phyloP scores from a whole-genome alignment of 2,329 filamentous ascomycete genomes.

The Colletotrichum tofieldiae region DNA sequence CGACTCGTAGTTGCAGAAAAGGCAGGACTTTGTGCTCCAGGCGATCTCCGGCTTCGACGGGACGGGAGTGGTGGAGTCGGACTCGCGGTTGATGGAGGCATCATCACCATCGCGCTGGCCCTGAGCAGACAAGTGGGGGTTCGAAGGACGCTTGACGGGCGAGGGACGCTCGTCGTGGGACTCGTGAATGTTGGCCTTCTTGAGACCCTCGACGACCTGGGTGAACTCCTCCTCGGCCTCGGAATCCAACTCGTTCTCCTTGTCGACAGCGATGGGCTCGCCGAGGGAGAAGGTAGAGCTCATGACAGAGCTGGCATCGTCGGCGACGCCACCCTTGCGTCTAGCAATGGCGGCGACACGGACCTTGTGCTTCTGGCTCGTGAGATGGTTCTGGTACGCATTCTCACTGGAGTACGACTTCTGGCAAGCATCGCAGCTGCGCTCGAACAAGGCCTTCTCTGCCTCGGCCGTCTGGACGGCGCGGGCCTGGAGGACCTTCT shows the following conservation, averaged over 20 bases:
- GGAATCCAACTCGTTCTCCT: slow-evolving; percentile 68
- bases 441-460: slow-evolving; percentile 91
- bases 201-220: slow-evolving; percentile 83
- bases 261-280: slow-evolving; percentile 75
- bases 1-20: slow-evolving; percentile 94
- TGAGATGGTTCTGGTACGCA: slow-evolving; percentile 92
- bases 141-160: slow-evolving; percentile 69
- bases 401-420: slow-evolving; percentile 98
- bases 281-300: slow-evolving; percentile 94
- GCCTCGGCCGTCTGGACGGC: slow-evolving; percentile 87
- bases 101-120: slow-evolving; percentile 59
- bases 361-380: slow-evolving; percentile 90
- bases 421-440: slow-evolving; percentile 83
- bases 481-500: slow-evolving; percentile 94
- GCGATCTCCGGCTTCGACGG: slow-evolving; percentile 54
- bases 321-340: slow-evolving; percentile 57
- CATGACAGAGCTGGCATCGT: slow-evolving; percentile 85
- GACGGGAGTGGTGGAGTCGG: slow-evolving; percentile 59
- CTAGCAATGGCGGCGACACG: slow-evolving; percentile 64
- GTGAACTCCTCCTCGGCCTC: slow-evolving; percentile 83
- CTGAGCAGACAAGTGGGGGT: slow-evolving; percentile 62
- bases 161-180: slow-evolving; percentile 59
- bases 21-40: slow-evolving; percentile 72
- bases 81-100: slow-evolving; percentile 57
- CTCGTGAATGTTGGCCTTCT: slow-evolving; percentile 78